Percentiles rank a stretch among this genome's conserved stretches.
Conservation (phyloP, 768 basidiomycete genomes). For the Mycena alexandri region DNA sequence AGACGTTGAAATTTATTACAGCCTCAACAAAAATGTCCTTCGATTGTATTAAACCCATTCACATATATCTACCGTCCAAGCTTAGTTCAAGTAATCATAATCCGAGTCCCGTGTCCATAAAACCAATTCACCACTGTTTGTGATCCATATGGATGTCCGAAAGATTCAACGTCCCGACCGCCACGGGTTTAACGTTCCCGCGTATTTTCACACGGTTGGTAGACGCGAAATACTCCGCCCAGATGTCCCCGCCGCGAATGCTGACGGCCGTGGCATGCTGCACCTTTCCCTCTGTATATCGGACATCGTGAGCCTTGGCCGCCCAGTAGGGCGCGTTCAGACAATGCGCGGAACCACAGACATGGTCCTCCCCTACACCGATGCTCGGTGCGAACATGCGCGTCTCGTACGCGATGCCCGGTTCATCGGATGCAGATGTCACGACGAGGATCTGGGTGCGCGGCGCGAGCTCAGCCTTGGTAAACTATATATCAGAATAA, state of each 20-base stretch:
- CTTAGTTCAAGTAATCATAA: too few species aligned
- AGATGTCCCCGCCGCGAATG: slow-evolving; percentile 24
- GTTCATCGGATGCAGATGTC: slow-evolving; percentile 5
- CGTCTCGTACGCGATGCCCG: slow-evolving; percentile 25
- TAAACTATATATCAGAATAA: not conserved
- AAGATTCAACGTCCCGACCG: slow-evolving; percentile 18
- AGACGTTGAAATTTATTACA: too few species aligned
- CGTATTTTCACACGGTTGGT: slow-evolving; percentile 9
- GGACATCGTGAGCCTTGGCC: slow-evolving; percentile 1
- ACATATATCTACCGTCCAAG: too few species aligned
- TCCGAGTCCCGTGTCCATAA: too few species aligned
- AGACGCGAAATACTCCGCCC: slow-evolving; percentile 21
- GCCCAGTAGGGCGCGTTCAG: slow-evolving; percentile 33
- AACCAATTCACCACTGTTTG: too few species aligned
- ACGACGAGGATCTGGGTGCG: slow-evolving; percentile 27
- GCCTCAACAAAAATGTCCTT: too few species aligned
- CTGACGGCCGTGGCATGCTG: slow-evolving; percentile 31
- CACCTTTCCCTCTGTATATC: not conserved
- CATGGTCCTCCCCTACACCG: slow-evolving; percentile 29
- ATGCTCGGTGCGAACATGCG: slow-evolving; percentile 30
- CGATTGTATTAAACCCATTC: too few species aligned
- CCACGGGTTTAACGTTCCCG: slow-evolving; percentile 23
- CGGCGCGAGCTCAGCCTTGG: slow-evolving; percentile 5
- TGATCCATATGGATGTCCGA: not conserved
- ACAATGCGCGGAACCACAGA: slow-evolving; percentile 32